A percentile compares a stretch with the other conserved stretches of the same genome.
Conservation (phyloP, 495 filamentous ascomycete species). For the Beverwykella pulmonaria region DNA sequence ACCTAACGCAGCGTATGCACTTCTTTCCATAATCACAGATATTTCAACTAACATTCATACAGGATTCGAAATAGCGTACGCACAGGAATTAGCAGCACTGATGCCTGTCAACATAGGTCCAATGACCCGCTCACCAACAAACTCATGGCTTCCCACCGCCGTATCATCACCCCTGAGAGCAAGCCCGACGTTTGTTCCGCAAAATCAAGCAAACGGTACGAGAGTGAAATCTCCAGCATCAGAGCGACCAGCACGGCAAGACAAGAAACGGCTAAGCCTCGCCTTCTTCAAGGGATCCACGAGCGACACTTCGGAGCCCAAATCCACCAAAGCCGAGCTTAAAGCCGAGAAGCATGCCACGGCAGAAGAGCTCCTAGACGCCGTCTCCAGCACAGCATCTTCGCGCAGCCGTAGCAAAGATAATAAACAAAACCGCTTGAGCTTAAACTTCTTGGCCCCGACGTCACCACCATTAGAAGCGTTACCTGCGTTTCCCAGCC, state of each 20-base stretch:
- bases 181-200: slow-evolving; percentile 14
- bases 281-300: slow-evolving; percentile 39
- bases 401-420: slow-evolving; percentile 36
- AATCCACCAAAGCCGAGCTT: slow-evolving; percentile 6
- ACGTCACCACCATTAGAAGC: slow-evolving; percentile 15
- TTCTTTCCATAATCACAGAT: background rate
- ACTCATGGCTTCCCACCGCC: slow-evolving; percentile 43
- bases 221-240: slow-evolving; percentile 12
- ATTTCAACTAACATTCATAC: slow-evolving; percentile 9
- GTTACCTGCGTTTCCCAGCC: slow-evolving; percentile 6
- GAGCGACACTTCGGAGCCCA: background rate
- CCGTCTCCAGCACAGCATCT: slow-evolving; percentile 18
- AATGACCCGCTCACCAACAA: slow-evolving; percentile 34
- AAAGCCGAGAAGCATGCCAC: slow-evolving; percentile 24
- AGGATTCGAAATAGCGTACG: slow-evolving; percentile 67
- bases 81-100: slow-evolving; percentile 62
- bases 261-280: slow-evolving; percentile 43
- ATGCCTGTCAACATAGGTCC: slow-evolving; percentile 23
- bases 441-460: slow-evolving; percentile 22
- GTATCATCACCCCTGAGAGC: slow-evolving; percentile 21
- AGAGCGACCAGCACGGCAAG: slow-evolving; percentile 32
- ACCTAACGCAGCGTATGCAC: slow-evolving; percentile 51
- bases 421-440: slow-evolving; percentile 18
- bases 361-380: slow-evolving; percentile 16
- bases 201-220: slow-evolving; percentile 20